Percentiles rank a stretch among this genome's conserved stretches.
Evolutionary conservation across 2,329 filamentous ascomycete genomes (phyloP).

Genomic region (Nigrospora osmanthi): DNA sequence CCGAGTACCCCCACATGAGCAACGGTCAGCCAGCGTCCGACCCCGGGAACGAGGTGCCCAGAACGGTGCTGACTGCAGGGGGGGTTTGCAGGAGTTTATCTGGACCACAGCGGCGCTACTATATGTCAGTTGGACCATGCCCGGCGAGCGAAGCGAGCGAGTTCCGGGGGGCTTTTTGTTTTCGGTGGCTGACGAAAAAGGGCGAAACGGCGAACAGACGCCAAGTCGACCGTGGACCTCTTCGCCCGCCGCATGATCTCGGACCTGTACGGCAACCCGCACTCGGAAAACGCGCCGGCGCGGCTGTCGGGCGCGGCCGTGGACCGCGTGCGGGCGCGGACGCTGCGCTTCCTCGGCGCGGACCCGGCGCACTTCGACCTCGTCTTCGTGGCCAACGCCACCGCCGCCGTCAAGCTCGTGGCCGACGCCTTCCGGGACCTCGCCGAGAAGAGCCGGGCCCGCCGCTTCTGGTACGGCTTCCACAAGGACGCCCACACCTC

Average conservation of each 20-base stretch:
- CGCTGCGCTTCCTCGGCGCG: conserved; percentile 51
- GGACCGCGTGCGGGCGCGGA: conserved; percentile 43
- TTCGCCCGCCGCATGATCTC: conserved; percentile 47
- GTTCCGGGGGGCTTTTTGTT: no score
- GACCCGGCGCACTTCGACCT: conserved; percentile 51
- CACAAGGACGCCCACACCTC: conserved; percentile 54
- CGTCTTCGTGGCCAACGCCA: conserved; percentile 87
- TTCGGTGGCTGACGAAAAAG: no score
- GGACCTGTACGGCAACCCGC: conserved; percentile 61
- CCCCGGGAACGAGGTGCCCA: conserved; percentile 3
- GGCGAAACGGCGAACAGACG: conserved; percentile 18
- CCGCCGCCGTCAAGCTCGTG: conserved; percentile 74
- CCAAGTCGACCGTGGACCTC: conserved; percentile 46
- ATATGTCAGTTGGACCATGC: conserved; percentile 24
- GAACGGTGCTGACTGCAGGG: conserved; percentile 1
- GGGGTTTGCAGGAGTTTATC: conserved; percentile 35
- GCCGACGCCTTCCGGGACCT: conserved; percentile 49
- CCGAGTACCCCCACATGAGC: conserved; percentile 34
- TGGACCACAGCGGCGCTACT: conserved; percentile 51
- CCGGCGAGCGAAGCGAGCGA: no score
- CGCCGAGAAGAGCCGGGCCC: conserved; percentile 34
- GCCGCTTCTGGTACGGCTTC: conserved; percentile 50
- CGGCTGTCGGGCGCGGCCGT: conserved; percentile 49
- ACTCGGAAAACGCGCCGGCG: conserved; percentile 55
- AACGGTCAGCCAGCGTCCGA: conserved; percentile 19